phyloP scores from a whole-genome alignment of 805 yeast species.

The Schwanniomyces yamadae region DNA sequence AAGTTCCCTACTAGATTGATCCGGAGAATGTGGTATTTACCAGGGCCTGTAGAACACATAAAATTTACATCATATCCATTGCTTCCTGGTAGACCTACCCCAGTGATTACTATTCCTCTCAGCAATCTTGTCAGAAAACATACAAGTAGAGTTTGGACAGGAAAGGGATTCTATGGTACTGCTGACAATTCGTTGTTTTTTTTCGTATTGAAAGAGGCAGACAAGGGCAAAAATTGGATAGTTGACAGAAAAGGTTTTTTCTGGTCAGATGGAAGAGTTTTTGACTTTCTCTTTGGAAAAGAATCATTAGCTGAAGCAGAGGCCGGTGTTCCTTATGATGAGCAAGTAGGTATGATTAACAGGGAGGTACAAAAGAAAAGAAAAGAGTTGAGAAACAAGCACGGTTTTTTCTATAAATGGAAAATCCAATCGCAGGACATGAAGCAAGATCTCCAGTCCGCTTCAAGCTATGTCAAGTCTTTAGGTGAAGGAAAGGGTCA shows the following conservation, averaged over 20 bases:
- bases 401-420: slow-evolving; percentile 61
- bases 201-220: slow-evolving; percentile 65
- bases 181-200: slow-evolving; percentile 71
- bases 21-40: slow-evolving; percentile 75
- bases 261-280: slow-evolving; percentile 90
- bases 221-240: slow-evolving; percentile 57
- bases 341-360: slow-evolving; percentile 49
- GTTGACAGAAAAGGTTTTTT: slow-evolving; percentile 86
- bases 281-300: slow-evolving; percentile 78
- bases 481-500: slow-evolving; percentile 5
- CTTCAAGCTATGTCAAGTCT: slow-evolving; percentile 21
- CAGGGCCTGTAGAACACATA: slow-evolving; percentile 56
- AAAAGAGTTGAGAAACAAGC: slow-evolving; percentile 49
- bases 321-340: slow-evolving; percentile 63
- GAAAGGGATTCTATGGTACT: slow-evolving; percentile 86
- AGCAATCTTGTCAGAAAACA: slow-evolving; percentile 53
- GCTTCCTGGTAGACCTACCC: slow-evolving; percentile 74
- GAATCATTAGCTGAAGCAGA: slow-evolving; percentile 77
- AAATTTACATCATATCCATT: slow-evolving; percentile 73
- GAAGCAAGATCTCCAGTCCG: slow-evolving; percentile 25
- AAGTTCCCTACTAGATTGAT: slow-evolving; percentile 67
- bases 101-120: slow-evolving; percentile 67
- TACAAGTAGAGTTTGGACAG: slow-evolving; percentile 74
- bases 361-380: slow-evolving; percentile 49
- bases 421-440: slow-evolving; percentile 41